phyloP scores from a whole-genome alignment of 768 basidiomycete genomes.

The Agaricus bisporus region DNA sequence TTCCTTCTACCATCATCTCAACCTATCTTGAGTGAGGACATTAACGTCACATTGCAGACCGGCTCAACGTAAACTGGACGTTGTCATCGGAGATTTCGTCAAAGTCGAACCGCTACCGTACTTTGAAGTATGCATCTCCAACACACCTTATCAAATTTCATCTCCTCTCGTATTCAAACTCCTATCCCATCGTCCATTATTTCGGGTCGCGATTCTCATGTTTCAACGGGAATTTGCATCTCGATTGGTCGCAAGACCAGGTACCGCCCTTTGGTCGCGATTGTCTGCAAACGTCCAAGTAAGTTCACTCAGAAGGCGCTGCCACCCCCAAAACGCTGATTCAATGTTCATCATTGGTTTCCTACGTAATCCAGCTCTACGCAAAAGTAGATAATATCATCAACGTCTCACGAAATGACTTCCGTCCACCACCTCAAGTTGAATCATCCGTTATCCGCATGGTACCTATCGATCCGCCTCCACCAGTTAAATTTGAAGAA shows the following conservation, averaged over 20 bases:
- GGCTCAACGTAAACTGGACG: conserved; percentile 90
- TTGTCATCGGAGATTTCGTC: conserved; percentile 96
- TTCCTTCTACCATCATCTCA: not conserved
- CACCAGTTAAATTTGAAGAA: conserved; percentile 93
- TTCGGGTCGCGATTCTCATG: conserved; percentile 96
- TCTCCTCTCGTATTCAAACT: conserved; percentile 96
- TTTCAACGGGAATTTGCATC: conserved; percentile 99
- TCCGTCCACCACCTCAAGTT: conserved; percentile 92
- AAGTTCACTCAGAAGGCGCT: not conserved
- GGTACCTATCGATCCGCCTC: conserved; percentile 90
- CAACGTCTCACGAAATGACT: conserved; percentile 96
- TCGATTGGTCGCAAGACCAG: conserved; percentile 82
- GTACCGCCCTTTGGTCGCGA: conserved; percentile 85
- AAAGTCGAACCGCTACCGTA: conserved; percentile 91
- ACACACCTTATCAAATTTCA: conserved; percentile 99
- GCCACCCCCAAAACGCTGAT: too few relatives aligned
- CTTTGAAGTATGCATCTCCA: conserved; percentile 98
- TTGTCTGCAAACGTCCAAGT: conserved; percentile 92
- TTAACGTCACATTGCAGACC: conserved; percentile 48
- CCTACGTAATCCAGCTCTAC: conserved; percentile 48
- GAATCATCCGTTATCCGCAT: conserved; percentile 91
- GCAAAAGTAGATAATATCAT: conserved; percentile 94
- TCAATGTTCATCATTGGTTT: too few relatives aligned
- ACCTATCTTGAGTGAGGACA: not conserved
- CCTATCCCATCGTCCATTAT: conserved; percentile 91